Base-by-base conservation (phyloP, 2,329 filamentous ascomycete species). In the Coniochaeta hoffmannii region DNA sequence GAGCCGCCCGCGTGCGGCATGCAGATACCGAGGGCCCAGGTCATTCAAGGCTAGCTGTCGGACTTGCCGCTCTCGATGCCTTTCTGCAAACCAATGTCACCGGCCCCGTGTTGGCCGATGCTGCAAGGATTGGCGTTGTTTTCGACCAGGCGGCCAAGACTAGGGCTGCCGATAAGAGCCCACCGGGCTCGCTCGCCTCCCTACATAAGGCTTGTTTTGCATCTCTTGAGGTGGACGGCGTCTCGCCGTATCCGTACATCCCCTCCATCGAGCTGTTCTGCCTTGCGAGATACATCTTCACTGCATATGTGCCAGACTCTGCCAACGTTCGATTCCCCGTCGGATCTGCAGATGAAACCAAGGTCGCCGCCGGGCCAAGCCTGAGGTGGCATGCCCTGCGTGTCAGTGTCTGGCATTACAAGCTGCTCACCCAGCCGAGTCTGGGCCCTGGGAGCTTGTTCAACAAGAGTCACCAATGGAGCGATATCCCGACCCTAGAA, bases 51-150 rank as follows among this genome's bases (percentile, higher is more conserved):
- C 60, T 83, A 54, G 73, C 82, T 46, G 73, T 88, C 32, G 89
- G 84, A 10, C 73, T 89, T 50, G 85, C 87, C 1, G 82, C 87
- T 1, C 77, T 96, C 11, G 81, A 90, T 65, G 82, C 86, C 11
- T 97, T 96, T 67, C 71, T 96, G 15, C 92, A 97, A 68, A 84
- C 85, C 1, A 96, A 90, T 66, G 88, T 95, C 54, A 96, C 92
- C 3, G 92, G 92, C 0, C 92, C 92, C 1, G 86, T 90, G 0
- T 74, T 96, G n/a, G 72, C 76, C 6, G 53, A 56, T 4, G 57
- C 61, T 0, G 49, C 36, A 53, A 61, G 41, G 41, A 55, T 78
- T n/a, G 68, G 72, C 31, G 57, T 59, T 1, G 61, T 70, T 4
- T 73, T 80, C 54, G 62, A 61, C n/a, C 55, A 24, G 15, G 36